Conservation (phyloP, 2,329 filamentous ascomycete species). For the Clarireedia homoeocarpa region DNA sequence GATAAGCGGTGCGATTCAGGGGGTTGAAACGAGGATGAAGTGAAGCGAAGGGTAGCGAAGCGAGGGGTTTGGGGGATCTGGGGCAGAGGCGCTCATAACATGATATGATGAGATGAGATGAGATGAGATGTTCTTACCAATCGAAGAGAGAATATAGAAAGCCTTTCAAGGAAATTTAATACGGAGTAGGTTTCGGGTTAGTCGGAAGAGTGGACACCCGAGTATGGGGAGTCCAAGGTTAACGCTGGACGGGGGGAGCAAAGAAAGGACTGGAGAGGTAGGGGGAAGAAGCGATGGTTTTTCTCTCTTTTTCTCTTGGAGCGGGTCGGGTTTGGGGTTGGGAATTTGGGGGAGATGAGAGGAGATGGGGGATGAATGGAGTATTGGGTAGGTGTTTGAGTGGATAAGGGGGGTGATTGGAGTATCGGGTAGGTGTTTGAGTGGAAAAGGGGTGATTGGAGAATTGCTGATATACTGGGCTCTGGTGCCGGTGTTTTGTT, state of each 20-base stretch:
- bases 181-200: not conserved
- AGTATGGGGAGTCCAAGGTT: not conserved
- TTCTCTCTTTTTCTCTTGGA: too few species aligned
- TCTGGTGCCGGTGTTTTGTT: too few species aligned
- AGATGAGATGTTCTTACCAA: not conserved
- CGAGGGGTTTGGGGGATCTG: too few species aligned
- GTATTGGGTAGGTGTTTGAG: not conserved
- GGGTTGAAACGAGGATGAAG: too few species aligned
- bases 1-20: too few species aligned
- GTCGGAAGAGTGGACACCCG: not conserved
- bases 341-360: not conserved
- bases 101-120: too few species aligned
- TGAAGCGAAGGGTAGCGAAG: too few species aligned
- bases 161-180: not conserved
- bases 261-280: constrained; percentile 6
- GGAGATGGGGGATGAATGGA: not conserved
- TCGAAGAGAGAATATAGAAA: not conserved
- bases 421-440: not conserved
- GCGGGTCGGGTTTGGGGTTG: not conserved
- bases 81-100: too few species aligned
- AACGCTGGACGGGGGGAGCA: not conserved
- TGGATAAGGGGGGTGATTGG: not conserved
- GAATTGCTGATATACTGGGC: not conserved
- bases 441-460: not conserved
- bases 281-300: not conserved